These are phyloP conservation scores for Suillus decipiens DNA, from an alignment of 768 basidiomycete species.

Conservation along the genomic window DNA sequence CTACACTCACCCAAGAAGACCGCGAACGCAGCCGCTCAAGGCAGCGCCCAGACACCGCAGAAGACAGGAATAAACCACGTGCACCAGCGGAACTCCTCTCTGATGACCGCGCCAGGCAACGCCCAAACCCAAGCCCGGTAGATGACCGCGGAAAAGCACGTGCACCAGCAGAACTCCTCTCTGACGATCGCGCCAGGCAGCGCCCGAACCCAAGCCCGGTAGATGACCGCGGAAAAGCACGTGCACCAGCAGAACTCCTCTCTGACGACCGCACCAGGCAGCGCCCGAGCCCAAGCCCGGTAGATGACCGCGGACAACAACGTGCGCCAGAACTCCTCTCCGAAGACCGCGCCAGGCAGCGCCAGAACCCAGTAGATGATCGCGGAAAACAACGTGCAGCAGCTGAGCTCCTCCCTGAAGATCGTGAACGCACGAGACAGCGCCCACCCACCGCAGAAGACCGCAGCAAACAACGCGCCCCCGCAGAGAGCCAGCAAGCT, in stretches of 20 bases:
- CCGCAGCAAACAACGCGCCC: neutral
- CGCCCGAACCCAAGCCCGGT: neutral
- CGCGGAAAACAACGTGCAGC: constrained; percentile 3
- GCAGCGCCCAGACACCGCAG: neutral
- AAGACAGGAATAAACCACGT: constrained; percentile 1
- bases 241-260: neutral
- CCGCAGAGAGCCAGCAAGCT: neutral
- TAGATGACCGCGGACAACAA: neutral
- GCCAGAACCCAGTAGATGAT: neutral
- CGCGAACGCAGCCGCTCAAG: neutral
- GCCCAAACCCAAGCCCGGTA: neutral
- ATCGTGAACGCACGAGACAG: neutral
- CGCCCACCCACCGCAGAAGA: neutral
- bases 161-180: neutral
- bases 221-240: constrained; percentile 5
- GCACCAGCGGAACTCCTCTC: neutral
- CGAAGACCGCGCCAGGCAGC: neutral
- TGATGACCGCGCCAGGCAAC: neutral
- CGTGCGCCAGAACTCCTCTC: neutral
- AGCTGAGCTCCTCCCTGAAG: neutral
- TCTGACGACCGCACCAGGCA: neutral
- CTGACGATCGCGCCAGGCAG: neutral
- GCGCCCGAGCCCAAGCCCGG: neutral
- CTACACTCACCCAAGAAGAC: neutral
- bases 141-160: constrained; percentile 3